Base-by-base conservation (phyloP, 208 protist species). In the Porcisia deanei region DNA sequence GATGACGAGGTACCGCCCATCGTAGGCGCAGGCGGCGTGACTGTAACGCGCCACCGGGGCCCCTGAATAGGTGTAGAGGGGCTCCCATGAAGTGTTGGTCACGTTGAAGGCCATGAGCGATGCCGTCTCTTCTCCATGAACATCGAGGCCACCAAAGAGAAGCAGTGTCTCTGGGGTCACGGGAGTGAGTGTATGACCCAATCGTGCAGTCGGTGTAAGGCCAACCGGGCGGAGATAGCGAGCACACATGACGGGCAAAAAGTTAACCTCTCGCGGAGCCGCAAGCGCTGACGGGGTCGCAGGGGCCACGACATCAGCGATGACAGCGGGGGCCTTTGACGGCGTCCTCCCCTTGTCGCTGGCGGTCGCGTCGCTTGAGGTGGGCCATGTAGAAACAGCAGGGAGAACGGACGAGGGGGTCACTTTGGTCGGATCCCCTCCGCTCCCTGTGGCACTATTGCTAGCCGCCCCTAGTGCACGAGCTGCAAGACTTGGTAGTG, bases 231-330 rank as follows among this genome's bases (percentile, higher is more conserved):
- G 82, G 30, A 96, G 84, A 67, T 93, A 92, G 30, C 89, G 84
- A 7, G 91, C 89, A 70, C 90, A 94, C 91, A 96, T 94, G 57
- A 96, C 77, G 4, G 89, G 89, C 49, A 96, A 71, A 76, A 96
- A 94, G 82, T 94, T 96, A 22, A 85, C 83, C 75, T 91, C 85
- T n/a, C 82, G 71, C n/a, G 71, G 54, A 4, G n/a, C 54, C 52
- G 18, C 43, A 45, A 52, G 12, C 41, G 14, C 39, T 25, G 58
- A 52, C 6, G 45, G 55, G 39, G 20, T 9, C 53, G 37, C 53
- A 16, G 70, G 34, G 53, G 66, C 49, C 2, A 14, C 25, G 49
- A 49, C 66, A 18, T 41, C 45, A 30, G 65, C 22, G 18, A 25
- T 43, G n/a, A 34, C 6, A n/a, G 65, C 12, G 45, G 7, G n/a